Evolutionary conservation across 768 basidiomycete species (phyloP).

Genomic region (Rhizopogon rudus): DNA sequence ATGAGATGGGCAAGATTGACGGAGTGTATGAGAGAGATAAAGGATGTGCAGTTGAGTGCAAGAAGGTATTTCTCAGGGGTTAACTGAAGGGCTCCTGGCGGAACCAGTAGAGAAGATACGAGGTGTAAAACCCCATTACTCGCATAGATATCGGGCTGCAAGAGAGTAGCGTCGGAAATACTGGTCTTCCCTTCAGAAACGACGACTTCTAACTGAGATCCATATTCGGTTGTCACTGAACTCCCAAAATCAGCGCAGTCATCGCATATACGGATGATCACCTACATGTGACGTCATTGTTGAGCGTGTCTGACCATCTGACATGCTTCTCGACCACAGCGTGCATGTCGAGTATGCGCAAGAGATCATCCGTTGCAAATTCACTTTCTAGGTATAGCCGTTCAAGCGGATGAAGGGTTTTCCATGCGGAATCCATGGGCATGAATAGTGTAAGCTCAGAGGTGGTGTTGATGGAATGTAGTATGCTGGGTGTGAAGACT

Average conservation of each 20-base stretch:
- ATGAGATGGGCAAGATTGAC: conserved; percentile 68
- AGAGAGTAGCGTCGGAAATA: conserved; percentile 54
- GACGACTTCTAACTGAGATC: conserved; percentile 57
- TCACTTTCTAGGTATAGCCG: conserved; percentile 84
- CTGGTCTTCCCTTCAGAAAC: conserved; percentile 49
- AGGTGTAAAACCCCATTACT: conserved; percentile 95
- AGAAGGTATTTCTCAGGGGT: conserved; percentile 96
- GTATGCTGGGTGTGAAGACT: conserved; percentile 60
- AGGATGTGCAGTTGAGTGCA: conserved; percentile 84
- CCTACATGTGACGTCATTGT: conserved; percentile 49
- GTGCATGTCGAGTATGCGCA: conserved; percentile 75
- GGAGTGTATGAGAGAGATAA: conserved; percentile 84
- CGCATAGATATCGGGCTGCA: conserved; percentile 83
- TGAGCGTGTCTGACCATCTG: conserved; percentile 63
- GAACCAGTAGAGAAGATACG: conserved; percentile 77
- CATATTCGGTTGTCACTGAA: conserved; percentile 67
- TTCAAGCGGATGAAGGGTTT: conserved; percentile 70
- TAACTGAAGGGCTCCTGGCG: conserved; percentile 65
- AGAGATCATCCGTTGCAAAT: conserved; percentile 78
- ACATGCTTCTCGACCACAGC: conserved; percentile 56
- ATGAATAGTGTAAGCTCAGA: conserved; percentile 84
- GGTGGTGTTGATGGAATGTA: conserved; percentile 54
- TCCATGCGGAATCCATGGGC: conserved; percentile 82
- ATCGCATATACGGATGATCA: not conserved
- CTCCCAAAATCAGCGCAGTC: not conserved